Evolutionary conservation across 495 filamentous ascomycete species (phyloP).

Genomic region (Daldinia caldariorum): DNA sequence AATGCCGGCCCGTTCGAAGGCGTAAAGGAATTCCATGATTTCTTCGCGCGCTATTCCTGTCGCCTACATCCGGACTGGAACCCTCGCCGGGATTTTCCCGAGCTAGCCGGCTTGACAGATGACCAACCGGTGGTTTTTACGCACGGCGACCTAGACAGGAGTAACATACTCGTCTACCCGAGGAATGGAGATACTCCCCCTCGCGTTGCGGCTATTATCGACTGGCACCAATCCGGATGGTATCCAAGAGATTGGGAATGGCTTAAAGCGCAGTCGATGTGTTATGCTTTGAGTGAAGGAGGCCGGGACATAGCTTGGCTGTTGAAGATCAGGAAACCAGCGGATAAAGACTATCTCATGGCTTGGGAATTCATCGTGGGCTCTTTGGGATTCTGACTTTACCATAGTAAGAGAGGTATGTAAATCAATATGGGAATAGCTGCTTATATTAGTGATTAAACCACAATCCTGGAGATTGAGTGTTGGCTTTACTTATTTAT

Average conservation of each 20-base stretch:
- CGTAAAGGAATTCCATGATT: slow-evolving; percentile 58
- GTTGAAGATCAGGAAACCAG: background rate
- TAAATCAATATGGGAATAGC: background rate
- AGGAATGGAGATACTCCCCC: slow-evolving; percentile 33
- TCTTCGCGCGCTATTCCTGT: slow-evolving; percentile 37
- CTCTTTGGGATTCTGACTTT: background rate
- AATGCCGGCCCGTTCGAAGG: slow-evolving; percentile 52
- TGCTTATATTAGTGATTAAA: background rate
- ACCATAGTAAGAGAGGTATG: background rate
- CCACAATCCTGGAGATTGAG: background rate
- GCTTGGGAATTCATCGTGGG: background rate
- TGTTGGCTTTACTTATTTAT: no score
- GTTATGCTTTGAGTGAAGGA: background rate
- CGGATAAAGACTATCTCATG: background rate
- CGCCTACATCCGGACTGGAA: slow-evolving; percentile 13
- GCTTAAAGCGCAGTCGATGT: slow-evolving; percentile 50
- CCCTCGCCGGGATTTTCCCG: slow-evolving; percentile 49
- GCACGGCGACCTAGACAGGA: slow-evolving; percentile 59
- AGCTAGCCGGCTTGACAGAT: slow-evolving; percentile 54
- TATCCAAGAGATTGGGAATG: slow-evolving; percentile 59
- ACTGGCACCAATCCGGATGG: slow-evolving; percentile 63
- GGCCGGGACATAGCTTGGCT: background rate
- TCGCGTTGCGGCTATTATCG: slow-evolving; percentile 53
- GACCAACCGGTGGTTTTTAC: slow-evolving; percentile 56
- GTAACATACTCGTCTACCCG: slow-evolving; percentile 52